Evolutionary conservation across 768 basidiomycete genomes (phyloP), one percentile per base, ranked within the genome.

Genomic region (Amanita phalloides): DNA sequence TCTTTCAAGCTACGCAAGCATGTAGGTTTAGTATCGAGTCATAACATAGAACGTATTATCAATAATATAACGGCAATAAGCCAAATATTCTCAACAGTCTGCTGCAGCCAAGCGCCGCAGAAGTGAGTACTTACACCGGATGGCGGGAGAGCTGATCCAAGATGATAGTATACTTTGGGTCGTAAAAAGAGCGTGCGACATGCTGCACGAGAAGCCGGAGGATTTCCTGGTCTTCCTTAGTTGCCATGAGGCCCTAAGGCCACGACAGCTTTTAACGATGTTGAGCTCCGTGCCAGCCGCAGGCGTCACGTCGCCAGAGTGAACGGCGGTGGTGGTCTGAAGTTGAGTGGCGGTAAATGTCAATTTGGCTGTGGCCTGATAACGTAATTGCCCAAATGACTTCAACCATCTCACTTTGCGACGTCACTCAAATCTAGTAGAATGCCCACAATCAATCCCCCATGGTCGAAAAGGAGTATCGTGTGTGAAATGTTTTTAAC

Each of bases 171-270:
- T 76, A 92, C 61, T 88, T 89, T 42, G 90, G 75, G 66, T 97
- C 96, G 69, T 97, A 99, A 69, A 99, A 98, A 32, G 87, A 84
- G 60, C 95, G 81, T 43, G 86, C 82, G 63, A 95, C 91, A 71
- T 90, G 86, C 65, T 96, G 92, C 57, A 96, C 90, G 59, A 99
- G 84, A 54, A 83, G 79, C 65, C 82, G 84, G 51, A 93, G 81
- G 1, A 78, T 81, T 66, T 89, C 86, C 69, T 84, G 80, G 61
- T 89, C 87, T 63, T 88, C 87, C 63, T 85, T 84, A 45, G 77
- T 82, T 48, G 81, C 72, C 80, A 83, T 82, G 56, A 26, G 54
- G 41, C 53, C 51, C 51, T 52, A 52, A 36, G 51, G 51, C 51
- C 51, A 20, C 43, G 51, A 52, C 14, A 52, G 44, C 41, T 45